phyloP scores from a whole-genome alignment of 208 protist genomes.

The Acanthamoeba castellanii region DNA sequence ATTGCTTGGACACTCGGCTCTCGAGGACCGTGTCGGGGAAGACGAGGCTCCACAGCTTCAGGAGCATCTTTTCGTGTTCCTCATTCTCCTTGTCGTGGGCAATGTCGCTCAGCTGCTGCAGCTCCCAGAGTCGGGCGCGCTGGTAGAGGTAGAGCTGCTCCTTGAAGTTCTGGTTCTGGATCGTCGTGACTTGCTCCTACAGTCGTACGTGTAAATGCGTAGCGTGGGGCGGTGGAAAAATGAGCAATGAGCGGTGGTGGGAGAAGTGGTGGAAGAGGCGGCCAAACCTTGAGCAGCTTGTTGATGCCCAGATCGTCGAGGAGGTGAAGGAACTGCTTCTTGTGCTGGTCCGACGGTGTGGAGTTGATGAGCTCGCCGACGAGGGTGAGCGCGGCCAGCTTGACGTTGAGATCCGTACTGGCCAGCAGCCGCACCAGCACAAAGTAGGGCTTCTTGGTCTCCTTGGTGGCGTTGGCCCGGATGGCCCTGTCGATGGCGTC shows the following conservation, averaged over 20 bases:
- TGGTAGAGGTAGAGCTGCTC: conserved; percentile 70
- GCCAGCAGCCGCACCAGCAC: conserved; percentile 41
- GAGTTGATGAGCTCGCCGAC: conserved; percentile 45
- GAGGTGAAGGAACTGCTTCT: conserved; percentile 64
- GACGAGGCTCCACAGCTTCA: conserved; percentile 37
- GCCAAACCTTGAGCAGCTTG: conserved; percentile 47
- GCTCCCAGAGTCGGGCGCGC: conserved; percentile 57
- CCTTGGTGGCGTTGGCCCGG: conserved; percentile 36
- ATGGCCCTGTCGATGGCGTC: conserved; percentile 53
- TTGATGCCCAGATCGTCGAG: conserved; percentile 68
- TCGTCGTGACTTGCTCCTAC: conserved; percentile 68
- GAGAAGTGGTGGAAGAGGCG: not conserved
- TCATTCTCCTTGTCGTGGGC: conserved; percentile 68
- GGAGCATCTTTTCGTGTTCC: conserved; percentile 67
- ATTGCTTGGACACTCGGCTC: conserved; percentile 34
- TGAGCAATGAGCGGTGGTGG: not conserved
- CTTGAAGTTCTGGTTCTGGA: conserved; percentile 56
- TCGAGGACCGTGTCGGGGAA: conserved; percentile 61
- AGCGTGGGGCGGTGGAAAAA: too few species aligned
- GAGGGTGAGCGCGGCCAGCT: conserved; percentile 34
- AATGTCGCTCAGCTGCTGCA: conserved; percentile 47
- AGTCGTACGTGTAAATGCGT: too few species aligned
- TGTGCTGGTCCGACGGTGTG: conserved; percentile 7
- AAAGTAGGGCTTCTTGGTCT: conserved; percentile 71
- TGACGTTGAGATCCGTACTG: conserved; percentile 71